These are phyloP conservation scores for Mychonastes homosphaera DNA, from an alignment of 139 green algal genomes.

Conservation along the genomic window DNA sequence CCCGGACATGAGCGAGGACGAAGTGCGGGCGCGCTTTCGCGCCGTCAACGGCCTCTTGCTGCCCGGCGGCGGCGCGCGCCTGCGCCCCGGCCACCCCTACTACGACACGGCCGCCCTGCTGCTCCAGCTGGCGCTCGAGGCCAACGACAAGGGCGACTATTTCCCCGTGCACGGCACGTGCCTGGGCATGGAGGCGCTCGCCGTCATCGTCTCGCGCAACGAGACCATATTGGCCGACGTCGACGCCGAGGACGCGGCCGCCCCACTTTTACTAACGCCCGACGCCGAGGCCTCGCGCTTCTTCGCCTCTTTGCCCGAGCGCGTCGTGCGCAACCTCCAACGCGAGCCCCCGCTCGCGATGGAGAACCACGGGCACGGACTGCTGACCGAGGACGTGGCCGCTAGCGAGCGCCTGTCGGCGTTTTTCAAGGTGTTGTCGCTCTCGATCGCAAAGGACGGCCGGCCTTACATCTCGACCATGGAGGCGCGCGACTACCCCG, in stretches of 20 bases:
- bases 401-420: too few relatives aligned
- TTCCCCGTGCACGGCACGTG: conserved; percentile 61
- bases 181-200: conserved; percentile 65
- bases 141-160: conserved; percentile 9
- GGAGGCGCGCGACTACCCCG: conserved; percentile 46
- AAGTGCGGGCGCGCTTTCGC: conserved; percentile 36
- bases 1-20: conserved; percentile 48
- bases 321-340: conserved; percentile 51
- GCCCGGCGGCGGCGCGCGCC: conserved; percentile 49
- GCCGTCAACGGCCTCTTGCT: conserved; percentile 68
- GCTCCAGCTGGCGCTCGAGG: conserved; percentile 44
- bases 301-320: conserved; percentile 36
- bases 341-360: conserved; percentile 58
- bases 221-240: conserved; percentile 31
- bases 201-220: conserved; percentile 40
- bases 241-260: conserved; percentile 57
- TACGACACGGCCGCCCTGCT: conserved; percentile 54
- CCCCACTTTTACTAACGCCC: conserved; percentile 51
- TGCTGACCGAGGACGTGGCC: neutral
- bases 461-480: conserved; percentile 62
- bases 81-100: conserved; percentile 55
- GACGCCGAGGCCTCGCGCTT: conserved; percentile 30
- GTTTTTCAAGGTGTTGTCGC: conserved; percentile 58
- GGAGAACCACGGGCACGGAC: conserved; percentile 70
- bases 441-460: conserved; percentile 45